phyloP scores from a whole-genome alignment of 2,329 filamentous ascomycete species.

The Phaeosphaeriaceae sp. region DNA sequence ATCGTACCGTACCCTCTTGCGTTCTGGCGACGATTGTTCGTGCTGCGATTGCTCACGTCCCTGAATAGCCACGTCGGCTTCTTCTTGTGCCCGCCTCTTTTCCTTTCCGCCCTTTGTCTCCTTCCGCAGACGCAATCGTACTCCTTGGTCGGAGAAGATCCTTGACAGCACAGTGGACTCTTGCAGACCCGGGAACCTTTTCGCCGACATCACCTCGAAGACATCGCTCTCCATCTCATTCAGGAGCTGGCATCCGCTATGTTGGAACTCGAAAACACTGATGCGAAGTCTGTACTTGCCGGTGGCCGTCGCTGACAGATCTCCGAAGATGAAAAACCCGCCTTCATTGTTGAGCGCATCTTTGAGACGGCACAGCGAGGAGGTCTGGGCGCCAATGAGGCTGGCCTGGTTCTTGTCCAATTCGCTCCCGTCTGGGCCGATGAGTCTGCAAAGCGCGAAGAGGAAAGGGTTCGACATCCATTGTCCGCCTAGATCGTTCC shows the following conservation, averaged over 20 bases:
- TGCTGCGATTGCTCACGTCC: neutral
- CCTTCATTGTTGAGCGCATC: constrained; percentile 79
- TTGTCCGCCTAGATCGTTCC: constrained; percentile 65
- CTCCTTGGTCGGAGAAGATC: constrained; percentile 86
- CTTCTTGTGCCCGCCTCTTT: constrained; percentile 24
- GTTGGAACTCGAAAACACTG: constrained; percentile 68
- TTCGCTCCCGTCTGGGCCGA: constrained; percentile 55
- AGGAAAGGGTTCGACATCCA: constrained; percentile 71
- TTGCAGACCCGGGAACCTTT: constrained; percentile 79
- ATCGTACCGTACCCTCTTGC: neutral
- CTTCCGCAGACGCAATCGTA: constrained; percentile 82
- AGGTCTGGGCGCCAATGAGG: constrained; percentile 76
- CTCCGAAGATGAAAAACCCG: constrained; percentile 90
- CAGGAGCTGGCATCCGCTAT: constrained; percentile 57
- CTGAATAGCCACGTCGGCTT: neutral
- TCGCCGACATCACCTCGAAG: constrained; percentile 70
- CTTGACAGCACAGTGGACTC: constrained; percentile 84
- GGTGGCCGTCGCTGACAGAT: constrained; percentile 79
- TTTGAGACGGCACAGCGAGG: constrained; percentile 83
- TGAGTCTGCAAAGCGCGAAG: constrained; percentile 66
- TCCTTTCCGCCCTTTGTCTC: constrained; percentile 67
- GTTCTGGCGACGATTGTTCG: neutral
- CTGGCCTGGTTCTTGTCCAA: constrained; percentile 64
- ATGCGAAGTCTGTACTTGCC: constrained; percentile 79
- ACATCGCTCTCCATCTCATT: constrained; percentile 65